Conservation (phyloP, 202 grass and related monocot genomes). For the Setaria viridis region DNA sequence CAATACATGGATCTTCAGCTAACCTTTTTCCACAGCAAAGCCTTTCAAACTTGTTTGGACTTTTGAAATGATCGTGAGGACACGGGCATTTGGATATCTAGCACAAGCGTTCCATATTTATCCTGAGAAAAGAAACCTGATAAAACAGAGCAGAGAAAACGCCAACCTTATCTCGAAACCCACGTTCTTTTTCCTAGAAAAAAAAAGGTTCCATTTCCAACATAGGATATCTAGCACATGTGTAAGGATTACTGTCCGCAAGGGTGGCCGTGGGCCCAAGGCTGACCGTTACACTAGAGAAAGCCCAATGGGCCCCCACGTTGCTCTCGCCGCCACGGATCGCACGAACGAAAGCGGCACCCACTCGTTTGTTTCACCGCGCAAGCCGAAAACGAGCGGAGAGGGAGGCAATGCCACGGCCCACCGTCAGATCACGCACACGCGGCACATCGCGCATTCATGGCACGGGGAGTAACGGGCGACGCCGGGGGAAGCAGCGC, state of each 20-base stretch:
- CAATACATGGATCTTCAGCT: not conserved
- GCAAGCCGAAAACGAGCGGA: slow-evolving; percentile 15
- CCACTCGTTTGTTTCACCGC: not conserved
- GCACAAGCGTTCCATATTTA: not conserved
- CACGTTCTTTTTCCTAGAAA: not conserved
- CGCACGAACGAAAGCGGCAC: not conserved
- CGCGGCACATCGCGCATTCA: not conserved
- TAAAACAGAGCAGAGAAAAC: not conserved
- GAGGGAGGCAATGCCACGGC: not conserved
- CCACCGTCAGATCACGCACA: not conserved
- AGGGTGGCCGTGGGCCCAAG: not conserved
- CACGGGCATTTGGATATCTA: not conserved
- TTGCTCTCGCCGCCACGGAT: not conserved
- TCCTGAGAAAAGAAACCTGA: no score
- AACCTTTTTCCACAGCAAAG: not conserved
- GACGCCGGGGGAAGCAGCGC: slow-evolving; percentile 6
- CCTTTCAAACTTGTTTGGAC: not conserved
- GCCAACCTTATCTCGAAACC: not conserved
- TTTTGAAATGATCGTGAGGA: not conserved
- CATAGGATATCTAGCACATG: no score
- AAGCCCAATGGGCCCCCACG: slow-evolving; percentile 5
- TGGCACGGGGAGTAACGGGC: slow-evolving; percentile 33
- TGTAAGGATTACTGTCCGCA: no score
- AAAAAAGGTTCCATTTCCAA: not conserved
- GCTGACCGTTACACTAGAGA: not conserved